phyloP scores from a whole-genome alignment of 2,329 filamentous ascomycete genomes.

The Capronia coronata region DNA sequence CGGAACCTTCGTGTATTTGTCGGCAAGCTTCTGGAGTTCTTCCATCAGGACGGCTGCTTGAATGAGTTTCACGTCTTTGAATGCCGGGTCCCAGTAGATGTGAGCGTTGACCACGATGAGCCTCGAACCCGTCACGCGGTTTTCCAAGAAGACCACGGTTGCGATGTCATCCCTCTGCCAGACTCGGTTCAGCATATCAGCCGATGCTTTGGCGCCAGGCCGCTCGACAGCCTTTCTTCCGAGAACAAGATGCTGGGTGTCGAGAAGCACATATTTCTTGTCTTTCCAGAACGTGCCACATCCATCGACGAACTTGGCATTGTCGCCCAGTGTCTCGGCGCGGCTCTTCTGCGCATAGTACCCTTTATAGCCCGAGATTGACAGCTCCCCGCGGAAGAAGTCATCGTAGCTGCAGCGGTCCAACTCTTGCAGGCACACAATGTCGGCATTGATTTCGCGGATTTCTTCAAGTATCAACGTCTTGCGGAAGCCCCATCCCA shows the following conservation, averaged over 20 bases:
- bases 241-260: constrained; percentile 92
- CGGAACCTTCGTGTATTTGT: constrained; percentile 74
- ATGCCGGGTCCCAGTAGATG: constrained; percentile 86
- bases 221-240: constrained; percentile 86
- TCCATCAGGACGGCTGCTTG: constrained; percentile 96
- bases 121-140: constrained; percentile 78
- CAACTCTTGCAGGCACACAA: constrained; percentile 89
- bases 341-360: constrained; percentile 87
- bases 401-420: constrained; percentile 88
- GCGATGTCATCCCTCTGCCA: constrained; percentile 99
- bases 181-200: constrained; percentile 96
- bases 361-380: constrained; percentile 84
- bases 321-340: constrained; percentile 84
- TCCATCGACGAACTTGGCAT: constrained; percentile 84
- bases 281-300: constrained; percentile 96
- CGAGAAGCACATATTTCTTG: constrained; percentile 86
- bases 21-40: constrained; percentile 75
- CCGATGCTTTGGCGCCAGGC: constrained; percentile 93
- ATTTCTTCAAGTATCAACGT: constrained; percentile 79
- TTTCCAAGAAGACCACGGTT: constrained; percentile 86
- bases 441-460: constrained; percentile 70
- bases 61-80: constrained; percentile 91
- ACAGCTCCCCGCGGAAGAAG: constrained; percentile 80
- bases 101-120: constrained; percentile 92
- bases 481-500: constrained; percentile 82